Conservation (phyloP, 2,329 filamentous ascomycete genomes). For the Metarhizium robertsii region DNA sequence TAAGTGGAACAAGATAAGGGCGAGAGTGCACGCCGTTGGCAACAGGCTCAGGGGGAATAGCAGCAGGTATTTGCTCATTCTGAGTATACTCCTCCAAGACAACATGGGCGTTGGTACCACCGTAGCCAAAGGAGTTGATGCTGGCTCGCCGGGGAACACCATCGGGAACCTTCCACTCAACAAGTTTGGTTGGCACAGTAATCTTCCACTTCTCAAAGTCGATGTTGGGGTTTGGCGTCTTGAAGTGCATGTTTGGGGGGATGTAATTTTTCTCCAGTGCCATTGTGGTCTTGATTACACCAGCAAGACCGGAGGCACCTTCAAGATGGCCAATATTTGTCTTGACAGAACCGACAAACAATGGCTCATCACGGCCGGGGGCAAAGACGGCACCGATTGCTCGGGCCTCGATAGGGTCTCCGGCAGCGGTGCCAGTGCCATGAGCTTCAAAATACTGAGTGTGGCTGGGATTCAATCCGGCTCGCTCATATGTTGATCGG, state of each 20-base stretch:
- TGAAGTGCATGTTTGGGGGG: slow-evolving; percentile 14
- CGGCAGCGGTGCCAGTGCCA: slow-evolving; percentile 29
- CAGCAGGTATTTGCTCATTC: neutral
- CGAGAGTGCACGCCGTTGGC: slow-evolving; percentile 28
- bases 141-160: slow-evolving; percentile 7
- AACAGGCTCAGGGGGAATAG: neutral
- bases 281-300: slow-evolving; percentile 16
- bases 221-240: slow-evolving; percentile 14
- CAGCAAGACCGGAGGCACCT: slow-evolving; percentile 13
- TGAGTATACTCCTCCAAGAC: slow-evolving; percentile 13
- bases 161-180: slow-evolving; percentile 6
- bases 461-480: slow-evolving; percentile 13
- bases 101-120: slow-evolving; percentile 27
- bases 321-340: slow-evolving; percentile 17
- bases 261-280: slow-evolving; percentile 14
- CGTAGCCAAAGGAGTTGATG: slow-evolving; percentile 28
- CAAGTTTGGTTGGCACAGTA: slow-evolving; percentile 2
- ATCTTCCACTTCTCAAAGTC: slow-evolving; percentile 11
- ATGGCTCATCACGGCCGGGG: slow-evolving; percentile 14
- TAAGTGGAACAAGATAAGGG: slow-evolving; percentile 20
- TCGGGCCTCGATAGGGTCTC: slow-evolving; percentile 18
- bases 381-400: slow-evolving; percentile 13
- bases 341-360: slow-evolving; percentile 19
- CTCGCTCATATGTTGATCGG: slow-evolving; percentile 1
- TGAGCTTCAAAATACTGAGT: slow-evolving; percentile 28